Conservation (phyloP, 1,284 basidiomycete genomes). For the Dichomitus squalens region DNA sequence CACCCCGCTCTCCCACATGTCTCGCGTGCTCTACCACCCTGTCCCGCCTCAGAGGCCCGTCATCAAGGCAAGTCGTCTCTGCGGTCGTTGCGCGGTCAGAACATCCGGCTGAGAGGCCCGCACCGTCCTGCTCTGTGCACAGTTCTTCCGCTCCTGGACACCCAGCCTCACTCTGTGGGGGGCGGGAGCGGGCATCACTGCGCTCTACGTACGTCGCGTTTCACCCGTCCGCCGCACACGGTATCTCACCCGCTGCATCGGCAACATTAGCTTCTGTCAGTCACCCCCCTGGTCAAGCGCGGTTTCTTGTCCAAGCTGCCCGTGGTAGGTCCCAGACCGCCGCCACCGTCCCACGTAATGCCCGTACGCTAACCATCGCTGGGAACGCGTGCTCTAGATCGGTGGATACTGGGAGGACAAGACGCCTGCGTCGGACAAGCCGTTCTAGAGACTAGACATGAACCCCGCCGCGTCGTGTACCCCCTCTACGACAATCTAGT, state of each 20-base stretch:
- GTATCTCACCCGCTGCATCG: conserved; percentile 1
- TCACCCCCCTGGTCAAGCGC: conserved; percentile 46
- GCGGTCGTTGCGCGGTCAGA: neutral
- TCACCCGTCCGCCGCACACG: neutral
- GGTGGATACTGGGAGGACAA: conserved; percentile 74
- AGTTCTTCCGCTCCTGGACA: conserved; percentile 53
- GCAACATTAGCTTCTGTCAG: conserved; percentile 40
- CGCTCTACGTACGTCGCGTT: conserved; percentile 58
- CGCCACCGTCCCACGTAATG: conserved; percentile 4
- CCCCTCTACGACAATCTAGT: neutral
- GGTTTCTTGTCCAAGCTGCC: conserved; percentile 45
- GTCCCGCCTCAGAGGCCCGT: conserved; percentile 22
- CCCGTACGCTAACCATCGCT: conserved; percentile 7
- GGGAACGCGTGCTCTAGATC: conserved; percentile 46
- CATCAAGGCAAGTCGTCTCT: conserved; percentile 23
- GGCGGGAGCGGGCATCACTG: conserved; percentile 63
- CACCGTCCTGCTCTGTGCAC: conserved; percentile 4
- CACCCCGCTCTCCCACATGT: conserved; percentile 24
- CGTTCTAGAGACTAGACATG: conserved; percentile 65
- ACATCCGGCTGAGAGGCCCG: neutral
- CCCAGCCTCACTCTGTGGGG: conserved; percentile 69
- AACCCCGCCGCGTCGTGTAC: neutral
- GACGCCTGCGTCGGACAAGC: conserved; percentile 77
- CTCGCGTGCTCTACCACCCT: conserved; percentile 29
- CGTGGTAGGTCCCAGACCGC: conserved; percentile 36